Evolutionary conservation across 2,329 filamentous ascomycete genomes (phyloP).

Genomic region (Cladosporium halotolerans): DNA sequence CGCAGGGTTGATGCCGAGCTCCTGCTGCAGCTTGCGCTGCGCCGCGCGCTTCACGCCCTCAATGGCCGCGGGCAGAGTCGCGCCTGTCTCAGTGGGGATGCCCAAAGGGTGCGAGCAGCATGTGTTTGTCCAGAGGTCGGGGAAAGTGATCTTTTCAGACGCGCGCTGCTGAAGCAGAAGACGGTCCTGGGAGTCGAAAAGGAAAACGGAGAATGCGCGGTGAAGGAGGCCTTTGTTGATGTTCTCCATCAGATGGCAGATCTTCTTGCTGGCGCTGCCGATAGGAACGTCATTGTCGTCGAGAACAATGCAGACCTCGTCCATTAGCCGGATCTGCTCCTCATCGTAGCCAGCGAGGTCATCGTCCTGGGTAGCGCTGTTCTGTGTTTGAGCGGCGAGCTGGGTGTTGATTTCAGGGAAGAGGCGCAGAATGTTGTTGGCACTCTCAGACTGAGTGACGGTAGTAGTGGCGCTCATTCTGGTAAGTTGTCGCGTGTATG

Average conservation of each 20-base stretch:
- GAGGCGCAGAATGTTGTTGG: slow-evolving; percentile 75
- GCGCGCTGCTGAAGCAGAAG: slow-evolving; percentile 93
- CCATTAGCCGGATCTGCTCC: slow-evolving; percentile 97
- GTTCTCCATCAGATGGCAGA: slow-evolving; percentile 98
- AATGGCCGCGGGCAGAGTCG: slow-evolving; percentile 70
- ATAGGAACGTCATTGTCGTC: slow-evolving; percentile 90
- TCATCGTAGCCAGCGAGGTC: slow-evolving; percentile 89
- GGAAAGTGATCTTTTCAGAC: slow-evolving; percentile 96
- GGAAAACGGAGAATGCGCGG: slow-evolving; percentile 94
- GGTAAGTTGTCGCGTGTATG: neutral
- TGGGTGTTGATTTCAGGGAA: slow-evolving; percentile 74
- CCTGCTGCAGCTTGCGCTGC: slow-evolving; percentile 87
- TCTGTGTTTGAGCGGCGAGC: slow-evolving; percentile 47
- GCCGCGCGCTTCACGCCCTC: slow-evolving; percentile 86
- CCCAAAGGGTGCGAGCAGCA: slow-evolving; percentile 97
- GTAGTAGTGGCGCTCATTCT: slow-evolving; percentile 29
- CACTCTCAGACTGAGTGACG: slow-evolving; percentile 51
- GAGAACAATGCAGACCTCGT: slow-evolving; percentile 95
- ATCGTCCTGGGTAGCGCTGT: slow-evolving; percentile 52
- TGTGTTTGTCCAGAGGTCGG: slow-evolving; percentile 99
- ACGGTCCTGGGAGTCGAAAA: slow-evolving; percentile 91
- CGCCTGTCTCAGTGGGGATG: slow-evolving; percentile 84
- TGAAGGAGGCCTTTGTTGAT: slow-evolving; percentile 94
- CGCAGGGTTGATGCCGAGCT: slow-evolving; percentile 81
- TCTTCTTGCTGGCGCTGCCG: slow-evolving; percentile 95